Evolutionary conservation across 208 protist species (phyloP), one percentile per base, ranked within the genome.

Genomic region (Paratrypanosoma confusum): DNA sequence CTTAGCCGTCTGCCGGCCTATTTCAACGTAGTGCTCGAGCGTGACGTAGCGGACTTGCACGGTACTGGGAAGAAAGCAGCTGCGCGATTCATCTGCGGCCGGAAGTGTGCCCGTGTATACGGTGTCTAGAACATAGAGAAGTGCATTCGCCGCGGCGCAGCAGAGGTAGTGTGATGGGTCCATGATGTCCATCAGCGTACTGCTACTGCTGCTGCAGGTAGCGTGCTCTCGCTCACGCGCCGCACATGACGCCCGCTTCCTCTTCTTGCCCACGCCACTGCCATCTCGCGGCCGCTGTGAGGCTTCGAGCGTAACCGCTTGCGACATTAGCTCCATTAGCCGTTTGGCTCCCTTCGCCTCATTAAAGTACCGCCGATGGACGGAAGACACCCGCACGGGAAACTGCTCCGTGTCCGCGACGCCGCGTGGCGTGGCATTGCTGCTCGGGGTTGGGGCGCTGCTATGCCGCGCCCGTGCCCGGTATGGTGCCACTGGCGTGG

Each of bases 101-200:
- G n/a, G n/a, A n/a, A 83, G 45, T 29, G 65, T 60, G 55, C 77
- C 76, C 42, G 80, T 75, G 45, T 81, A 72, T 11, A 72, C 65
- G 29, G 64, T 49, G 43, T 91, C 77, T 53, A 91, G 50, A 35
- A 80, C 87, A 39, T 66, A 38, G 14, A 91, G 51, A 4, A 91
- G 47, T 3, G 82, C 82, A 39, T 85, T 76, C 1, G 78, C 77
- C 0, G 82, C 77, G 0, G 82, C 78, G 11, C 85, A 58, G 49
- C 75, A 82, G 7, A 91, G 61, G 38, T 91, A 91, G 35, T 68
- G 74, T 40, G 86, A 74, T 4, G 71, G 80, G 36, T 85, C 65
- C 40, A 65, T 54, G 23, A 79, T 56, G 18, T 31, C 50, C 26
- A 59, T 44, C 17, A 47, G 38, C 4, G 58, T 57, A 34, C 11